Percentiles rank a stretch among this genome's conserved stretches.
These are phyloP conservation scores for Tolypocladium amazonense DNA, from an alignment of 2,329 filamentous ascomycete genomes.

Conservation along the genomic window DNA sequence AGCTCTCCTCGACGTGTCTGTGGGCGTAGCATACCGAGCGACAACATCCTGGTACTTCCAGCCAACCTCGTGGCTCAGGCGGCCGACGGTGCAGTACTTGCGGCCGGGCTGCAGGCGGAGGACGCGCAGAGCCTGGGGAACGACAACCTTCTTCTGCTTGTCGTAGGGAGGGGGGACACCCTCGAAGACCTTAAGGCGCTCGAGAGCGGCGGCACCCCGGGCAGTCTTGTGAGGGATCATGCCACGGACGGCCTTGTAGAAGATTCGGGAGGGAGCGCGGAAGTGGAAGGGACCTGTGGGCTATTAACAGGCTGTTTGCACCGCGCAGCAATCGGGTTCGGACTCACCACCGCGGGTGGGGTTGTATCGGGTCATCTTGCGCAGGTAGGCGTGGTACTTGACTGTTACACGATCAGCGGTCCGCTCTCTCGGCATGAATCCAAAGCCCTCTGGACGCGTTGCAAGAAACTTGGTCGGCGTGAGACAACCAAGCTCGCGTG, in stretches of 20 bases:
- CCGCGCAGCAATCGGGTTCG: conserved; percentile 2
- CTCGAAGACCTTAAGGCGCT: conserved; percentile 99
- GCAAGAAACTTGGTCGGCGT: not conserved
- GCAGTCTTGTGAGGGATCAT: conserved; percentile 99
- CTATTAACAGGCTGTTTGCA: conserved; percentile 22
- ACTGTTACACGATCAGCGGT: conserved; percentile 56
- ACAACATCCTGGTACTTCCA: conserved; percentile 99
- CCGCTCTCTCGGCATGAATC: conserved; percentile 4
- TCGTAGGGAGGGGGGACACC: conserved; percentile 98
- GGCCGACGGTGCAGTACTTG: conserved; percentile 99
- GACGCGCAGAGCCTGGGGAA: conserved; percentile 94
- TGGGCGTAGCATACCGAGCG: conserved; percentile 61
- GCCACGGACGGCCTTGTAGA: conserved; percentile 99
- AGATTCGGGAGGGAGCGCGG: conserved; percentile 97
- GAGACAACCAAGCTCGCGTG: not conserved
- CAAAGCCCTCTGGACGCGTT: too few relatives aligned
- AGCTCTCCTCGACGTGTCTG: not conserved
- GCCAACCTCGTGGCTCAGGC: conserved; percentile 97
- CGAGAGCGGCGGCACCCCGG: conserved; percentile 89
- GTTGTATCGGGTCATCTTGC: conserved; percentile 99
- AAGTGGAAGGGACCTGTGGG: conserved; percentile 92
- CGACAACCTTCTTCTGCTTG: conserved; percentile 99
- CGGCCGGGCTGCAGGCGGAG: conserved; percentile 95
- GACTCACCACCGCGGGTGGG: conserved; percentile 89
- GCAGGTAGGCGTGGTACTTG: conserved; percentile 99